phyloP scores from a whole-genome alignment of 176 grass and related monocot species.

The Oryza officinalis region DNA sequence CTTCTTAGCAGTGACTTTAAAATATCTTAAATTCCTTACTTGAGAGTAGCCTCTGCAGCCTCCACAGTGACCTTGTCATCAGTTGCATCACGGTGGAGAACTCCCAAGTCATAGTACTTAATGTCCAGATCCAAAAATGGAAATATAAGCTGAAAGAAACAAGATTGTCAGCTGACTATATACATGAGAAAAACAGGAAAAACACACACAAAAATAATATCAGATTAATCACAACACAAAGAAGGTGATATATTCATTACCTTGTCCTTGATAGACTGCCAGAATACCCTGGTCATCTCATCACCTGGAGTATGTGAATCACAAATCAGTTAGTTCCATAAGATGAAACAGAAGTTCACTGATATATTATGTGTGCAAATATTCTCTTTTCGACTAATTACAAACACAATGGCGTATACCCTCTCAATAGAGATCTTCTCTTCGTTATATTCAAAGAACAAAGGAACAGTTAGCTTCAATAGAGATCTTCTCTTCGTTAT shows the following conservation, averaged over 20 bases:
- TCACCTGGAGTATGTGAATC: constrained; percentile 53
- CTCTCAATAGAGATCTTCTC: neutral
- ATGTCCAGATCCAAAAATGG: constrained; percentile 95
- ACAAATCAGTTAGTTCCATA: constrained; percentile 1
- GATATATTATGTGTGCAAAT: neutral
- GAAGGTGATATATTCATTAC: constrained; percentile 36
- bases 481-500: neutral
- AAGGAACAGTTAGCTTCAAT: neutral
- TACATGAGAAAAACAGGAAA: neutral
- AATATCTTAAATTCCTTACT: constrained; percentile 52
- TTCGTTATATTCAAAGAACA: neutral
- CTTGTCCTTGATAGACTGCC: constrained; percentile 97
- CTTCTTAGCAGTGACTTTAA: neutral
- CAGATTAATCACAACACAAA: neutral
- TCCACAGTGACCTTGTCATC: constrained; percentile 97
- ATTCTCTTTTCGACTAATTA: neutral
- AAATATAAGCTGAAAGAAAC: constrained; percentile 75
- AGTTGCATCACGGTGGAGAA: constrained; percentile 81
- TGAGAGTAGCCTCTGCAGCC: constrained; percentile 94
- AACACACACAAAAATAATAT: neutral
- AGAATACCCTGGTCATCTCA: constrained; percentile 97
- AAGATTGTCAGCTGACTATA: neutral
- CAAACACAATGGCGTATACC: neutral
- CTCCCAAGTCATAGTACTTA: constrained; percentile 91
- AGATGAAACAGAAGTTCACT: neutral